These are phyloP conservation scores for Hylodesmum podocarpum DNA, from an alignment of 306 rosid genomes.

Conservation along the genomic window DNA sequence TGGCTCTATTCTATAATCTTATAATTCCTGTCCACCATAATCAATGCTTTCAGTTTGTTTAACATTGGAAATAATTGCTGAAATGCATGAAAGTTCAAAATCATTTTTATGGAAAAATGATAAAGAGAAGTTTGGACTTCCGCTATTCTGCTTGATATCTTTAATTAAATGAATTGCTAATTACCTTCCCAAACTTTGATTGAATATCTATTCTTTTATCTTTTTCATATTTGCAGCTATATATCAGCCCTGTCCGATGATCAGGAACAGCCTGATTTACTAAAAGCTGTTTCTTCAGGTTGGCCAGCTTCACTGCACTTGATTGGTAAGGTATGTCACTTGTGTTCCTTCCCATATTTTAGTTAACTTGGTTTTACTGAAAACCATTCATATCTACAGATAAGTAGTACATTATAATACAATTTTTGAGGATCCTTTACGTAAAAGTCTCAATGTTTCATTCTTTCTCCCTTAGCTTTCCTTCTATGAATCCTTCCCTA, in stretches of 20 bases:
- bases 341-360: constrained; percentile 12
- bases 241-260: constrained; percentile 86
- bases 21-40: neutral
- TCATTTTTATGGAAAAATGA: constrained; percentile 13
- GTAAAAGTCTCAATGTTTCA: constrained; percentile 5
- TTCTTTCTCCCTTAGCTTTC: neutral
- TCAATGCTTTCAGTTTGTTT: neutral
- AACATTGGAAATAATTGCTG: constrained; percentile 25
- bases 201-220: neutral
- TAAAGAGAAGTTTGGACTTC: constrained; percentile 1
- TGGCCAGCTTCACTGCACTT: constrained; percentile 94
- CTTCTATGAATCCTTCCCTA: neutral
- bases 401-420: neutral
- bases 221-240: constrained; percentile 56
- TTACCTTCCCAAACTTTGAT: neutral
- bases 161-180: constrained; percentile 3
- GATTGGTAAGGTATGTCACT: constrained; percentile 82
- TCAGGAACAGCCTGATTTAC: constrained; percentile 55
- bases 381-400: neutral
- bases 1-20: constrained; percentile 8
- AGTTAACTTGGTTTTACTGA: neutral
- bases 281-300: constrained; percentile 69
- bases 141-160: constrained; percentile 4
- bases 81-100: constrained; percentile 3
- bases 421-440: constrained; percentile 14